These are phyloP conservation scores for Paxillus ammoniavirescens DNA, from an alignment of 768 basidiomycete species.

Conservation along the genomic window DNA sequence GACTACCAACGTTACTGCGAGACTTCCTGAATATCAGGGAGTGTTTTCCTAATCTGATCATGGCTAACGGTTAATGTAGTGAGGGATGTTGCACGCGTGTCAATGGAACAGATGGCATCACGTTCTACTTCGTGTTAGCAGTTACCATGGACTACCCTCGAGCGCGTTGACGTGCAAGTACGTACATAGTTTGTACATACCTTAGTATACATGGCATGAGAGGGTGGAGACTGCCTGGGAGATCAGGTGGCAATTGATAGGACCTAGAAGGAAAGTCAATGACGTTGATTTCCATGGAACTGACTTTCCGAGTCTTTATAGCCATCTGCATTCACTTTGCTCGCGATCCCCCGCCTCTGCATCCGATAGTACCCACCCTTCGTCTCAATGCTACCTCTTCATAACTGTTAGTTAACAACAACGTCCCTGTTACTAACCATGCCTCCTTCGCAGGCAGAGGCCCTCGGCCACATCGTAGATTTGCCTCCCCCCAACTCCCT, in stretches of 20 bases:
- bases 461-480: not conserved
- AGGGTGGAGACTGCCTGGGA: no score
- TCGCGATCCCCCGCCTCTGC: not conserved
- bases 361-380: not conserved
- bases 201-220: not conserved
- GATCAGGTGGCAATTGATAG: no score
- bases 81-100: no score
- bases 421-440: not conserved
- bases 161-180: no score
- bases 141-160: no score
- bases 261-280: no score
- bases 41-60: constrained; percentile 5
- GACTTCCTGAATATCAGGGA: not conserved
- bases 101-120: no score
- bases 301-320: no score
- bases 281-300: no score
- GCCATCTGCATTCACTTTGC: not conserved
- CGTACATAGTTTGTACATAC: no score
- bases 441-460: constrained; percentile 6
- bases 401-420: not conserved
- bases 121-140: no score
- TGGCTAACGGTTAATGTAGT: not conserved
- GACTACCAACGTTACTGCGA: not conserved
- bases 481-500: constrained; percentile 2
- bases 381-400: not conserved